Percentiles rank a stretch among this genome's conserved stretches.
Conservation (phyloP, 306 rosid genomes). For the Cicer pinnatifidum region DNA sequence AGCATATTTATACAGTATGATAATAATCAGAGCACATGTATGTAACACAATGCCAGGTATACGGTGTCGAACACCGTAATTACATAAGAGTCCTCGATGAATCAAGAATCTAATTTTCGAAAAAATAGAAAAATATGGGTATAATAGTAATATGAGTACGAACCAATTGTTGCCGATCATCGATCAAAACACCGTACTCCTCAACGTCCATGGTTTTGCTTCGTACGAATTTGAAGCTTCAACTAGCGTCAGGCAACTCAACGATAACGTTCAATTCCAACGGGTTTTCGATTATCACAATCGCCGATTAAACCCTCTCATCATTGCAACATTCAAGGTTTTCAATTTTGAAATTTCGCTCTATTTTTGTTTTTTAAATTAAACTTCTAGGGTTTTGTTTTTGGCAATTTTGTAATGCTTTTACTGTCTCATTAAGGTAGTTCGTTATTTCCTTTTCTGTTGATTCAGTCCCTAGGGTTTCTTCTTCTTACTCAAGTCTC, state of each 20-base stretch:
- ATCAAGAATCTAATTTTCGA: not conserved
- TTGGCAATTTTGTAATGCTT: slow-evolving; percentile 46
- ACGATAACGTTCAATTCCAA: slow-evolving; percentile 44
- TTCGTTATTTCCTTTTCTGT: slow-evolving; percentile 42
- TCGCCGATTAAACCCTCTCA: slow-evolving; percentile 38
- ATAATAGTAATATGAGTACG: slow-evolving; percentile 46
- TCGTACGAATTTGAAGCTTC: slow-evolving; percentile 72
- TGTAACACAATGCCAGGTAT: slow-evolving; percentile 48
- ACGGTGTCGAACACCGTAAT: slow-evolving; percentile 15
- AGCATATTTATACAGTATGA: slow-evolving; percentile 7
- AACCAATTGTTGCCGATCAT: slow-evolving; percentile 66
- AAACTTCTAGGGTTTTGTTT: slow-evolving; percentile 61
- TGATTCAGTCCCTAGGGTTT: slow-evolving; percentile 56
- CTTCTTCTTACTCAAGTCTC: slow-evolving; percentile 9
- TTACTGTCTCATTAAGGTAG: slow-evolving; percentile 7
- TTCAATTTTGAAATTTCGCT: slow-evolving; percentile 44
- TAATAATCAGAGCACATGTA: slow-evolving; percentile 46
- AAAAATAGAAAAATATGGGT: slow-evolving; percentile 49
- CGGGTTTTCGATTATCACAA: slow-evolving; percentile 40
- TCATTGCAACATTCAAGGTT: slow-evolving; percentile 52
- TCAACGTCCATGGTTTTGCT: slow-evolving; percentile 77
- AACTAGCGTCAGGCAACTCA: slow-evolving; percentile 49
- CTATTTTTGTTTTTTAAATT: slow-evolving; percentile 41
- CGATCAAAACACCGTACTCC: slow-evolving; percentile 76
- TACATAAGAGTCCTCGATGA: slow-evolving; percentile 40